Evolutionary conservation across 1,284 basidiomycete species (phyloP), one percentile per base, ranked within the genome.

Genomic region (Ceratobasidium sp.): DNA sequence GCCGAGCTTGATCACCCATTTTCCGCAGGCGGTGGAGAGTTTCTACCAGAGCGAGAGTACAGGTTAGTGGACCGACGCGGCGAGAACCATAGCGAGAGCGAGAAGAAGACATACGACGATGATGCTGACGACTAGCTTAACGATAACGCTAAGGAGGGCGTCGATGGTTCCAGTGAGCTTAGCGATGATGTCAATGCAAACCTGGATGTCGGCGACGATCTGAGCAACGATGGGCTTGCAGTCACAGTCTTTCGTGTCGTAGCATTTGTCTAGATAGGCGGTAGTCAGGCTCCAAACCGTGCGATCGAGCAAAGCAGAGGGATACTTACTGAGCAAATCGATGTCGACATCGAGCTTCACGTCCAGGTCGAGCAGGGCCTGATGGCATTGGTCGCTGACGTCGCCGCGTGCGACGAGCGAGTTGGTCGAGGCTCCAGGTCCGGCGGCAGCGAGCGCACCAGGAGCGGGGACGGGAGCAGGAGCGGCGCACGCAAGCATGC

Each of bases 371-470:
- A 54, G 50, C 31, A 56, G 22, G 11, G 9, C 5, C 8, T 24
- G 11, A 7, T 45, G 29, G 51, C 51, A 56, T 24, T 45, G 33
- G 51, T 7, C 1, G 66, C 50, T 69, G 31, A 22, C 29, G 22
- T 69, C 66, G 59, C 24, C 36, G 51, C 66, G 66, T 44, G 66
- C 66, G 41, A 69, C 66, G 48, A 66, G 64, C 47, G 50, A 41
- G 31, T 41, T 57, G 31, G 33, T 57, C 54, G 27, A 31, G 15
- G 9, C 29, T 7, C 22, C 29, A 31, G 54, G 6, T 31, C 54
- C 36, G 51, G 31, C 11, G 17, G 56, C 66, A 2, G 51, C 66
- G 22, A 69, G 66, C 5, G 31, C 51, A 41, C 29, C 53, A 36
- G 66, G 19, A 27, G 31, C 66, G 6, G 66, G 51, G 45, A 29